A percentile compares a stretch with the other conserved stretches of the same genome.
Conservation (phyloP, 352 stramenopile species). For the Blastocystis sp. region DNA sequence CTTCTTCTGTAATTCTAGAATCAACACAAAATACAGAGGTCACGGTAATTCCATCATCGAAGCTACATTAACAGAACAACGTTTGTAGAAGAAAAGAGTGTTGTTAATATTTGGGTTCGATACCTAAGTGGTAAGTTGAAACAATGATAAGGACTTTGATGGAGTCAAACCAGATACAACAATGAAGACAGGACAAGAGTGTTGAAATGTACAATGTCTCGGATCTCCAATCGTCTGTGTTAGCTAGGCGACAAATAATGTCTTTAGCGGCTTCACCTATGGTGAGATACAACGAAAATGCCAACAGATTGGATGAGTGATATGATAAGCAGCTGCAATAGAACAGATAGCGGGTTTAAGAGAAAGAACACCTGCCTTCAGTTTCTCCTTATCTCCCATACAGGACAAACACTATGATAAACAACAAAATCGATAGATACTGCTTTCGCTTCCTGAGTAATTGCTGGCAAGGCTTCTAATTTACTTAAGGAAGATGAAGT, state of each 20-base stretch:
- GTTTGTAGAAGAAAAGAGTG: slow-evolving; percentile 43
- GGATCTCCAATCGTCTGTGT: not conserved
- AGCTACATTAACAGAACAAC: not conserved
- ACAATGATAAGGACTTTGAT: not conserved
- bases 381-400: slow-evolving; percentile 7
- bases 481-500: not conserved
- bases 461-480: not conserved
- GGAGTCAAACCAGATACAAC: slow-evolving; percentile 25
- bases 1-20: not conserved
- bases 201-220: not conserved
- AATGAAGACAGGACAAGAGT: slow-evolving; percentile 18
- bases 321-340: not conserved
- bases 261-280: not conserved
- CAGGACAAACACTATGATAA: not conserved
- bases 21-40: not conserved
- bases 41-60: not conserved
- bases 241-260: not conserved
- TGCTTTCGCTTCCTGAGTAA: slow-evolving; percentile 12
- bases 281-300: not conserved
- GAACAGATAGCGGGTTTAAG: slow-evolving; percentile 3
- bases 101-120: slow-evolving; percentile 1
- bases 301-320: not conserved
- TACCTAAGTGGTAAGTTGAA: not conserved
- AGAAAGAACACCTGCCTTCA: not conserved
- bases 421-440: not conserved